Conservation (phyloP, 2,329 filamentous ascomycete species). For the Proliferodiscus dingleyae region DNA sequence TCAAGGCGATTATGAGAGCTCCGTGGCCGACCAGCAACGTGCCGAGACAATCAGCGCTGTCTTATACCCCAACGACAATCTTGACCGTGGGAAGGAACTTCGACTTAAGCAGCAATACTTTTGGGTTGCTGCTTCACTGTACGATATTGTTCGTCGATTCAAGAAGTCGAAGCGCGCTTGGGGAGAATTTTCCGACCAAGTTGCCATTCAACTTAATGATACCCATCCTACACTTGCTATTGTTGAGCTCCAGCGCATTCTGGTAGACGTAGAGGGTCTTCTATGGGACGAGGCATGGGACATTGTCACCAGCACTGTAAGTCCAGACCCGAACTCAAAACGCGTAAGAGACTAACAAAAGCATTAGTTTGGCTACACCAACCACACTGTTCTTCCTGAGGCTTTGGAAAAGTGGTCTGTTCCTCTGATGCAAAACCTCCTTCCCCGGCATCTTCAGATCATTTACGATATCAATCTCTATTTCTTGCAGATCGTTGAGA, state of each 20-base stretch:
- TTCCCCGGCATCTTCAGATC: constrained; percentile 91
- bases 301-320: constrained; percentile 65
- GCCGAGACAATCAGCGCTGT: constrained; percentile 99
- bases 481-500: constrained; percentile 89
- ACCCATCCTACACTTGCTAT: constrained; percentile 96
- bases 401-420: constrained; percentile 99
- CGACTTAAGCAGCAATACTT: constrained; percentile 99
- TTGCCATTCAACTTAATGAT: constrained; percentile 97
- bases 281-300: constrained; percentile 92
- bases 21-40: constrained; percentile 94
- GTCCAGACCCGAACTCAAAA: constrained; percentile 24
- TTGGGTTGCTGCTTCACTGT: constrained; percentile 95
- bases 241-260: constrained; percentile 89
- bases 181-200: constrained; percentile 88
- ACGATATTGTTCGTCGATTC: constrained; percentile 95
- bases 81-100: constrained; percentile 93
- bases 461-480: constrained; percentile 97
- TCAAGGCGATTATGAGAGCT: constrained; percentile 90
- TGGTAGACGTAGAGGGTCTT: constrained; percentile 83
- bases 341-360: constrained; percentile 7
- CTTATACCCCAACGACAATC: constrained; percentile 94
- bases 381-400: constrained; percentile 96
- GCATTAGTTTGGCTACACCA: constrained; percentile 80
- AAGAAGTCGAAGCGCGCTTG: constrained; percentile 93
- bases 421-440: constrained; percentile 81